Evolutionary conservation across 2,329 filamentous ascomycete genomes (phyloP), one percentile per base, ranked within the genome.

Genomic region (Fusarium heterosporum): DNA sequence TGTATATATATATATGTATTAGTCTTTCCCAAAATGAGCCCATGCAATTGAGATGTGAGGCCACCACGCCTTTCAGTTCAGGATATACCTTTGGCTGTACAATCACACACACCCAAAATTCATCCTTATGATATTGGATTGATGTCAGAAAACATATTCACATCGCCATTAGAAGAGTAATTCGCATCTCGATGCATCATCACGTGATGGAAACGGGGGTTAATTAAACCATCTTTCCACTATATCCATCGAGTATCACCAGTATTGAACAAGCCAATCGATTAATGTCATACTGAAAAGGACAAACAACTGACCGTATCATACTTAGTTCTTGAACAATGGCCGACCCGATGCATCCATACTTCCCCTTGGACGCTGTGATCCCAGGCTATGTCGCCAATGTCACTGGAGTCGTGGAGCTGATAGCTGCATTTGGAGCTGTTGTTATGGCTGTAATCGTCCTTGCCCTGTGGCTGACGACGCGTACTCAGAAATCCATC

Each of bases 361-460:
- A 87, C 66, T 82, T 81, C 65, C 85, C 85, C 0, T 72, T 73
- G 4, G 75, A 76, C 41, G 78, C 80, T 16, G 57, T 62, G 14
- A 80, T 88, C 28, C 78, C 81, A 3, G 69, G 72, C 41, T 88
- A 84, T 68, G 72, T 69, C 17, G 75, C 83, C 41, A 87, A 87
- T 64, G 75, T 74, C 19, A 74, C 75, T 7, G 73, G 81, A 2
- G 49, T 85, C 7, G 40, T 65, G 8, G 74, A 76, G 16, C 71
- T 87, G 4, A 65, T 84, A 49, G 61, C 74, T 8, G 55, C 66
- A 4, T 78, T 78, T 46, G 80, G 70, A 11, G 73, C 70, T 39
- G 74, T 82, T 19, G 66, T 83, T 13, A 73, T 72, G 19, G 71
- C 74, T 53, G 73, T 80, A 6, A 64, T 84, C n/a, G 64, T 76